phyloP scores from a whole-genome alignment of 1,139 yeast genomes.

The Hyphopichia wangnamkhiaoensis region DNA sequence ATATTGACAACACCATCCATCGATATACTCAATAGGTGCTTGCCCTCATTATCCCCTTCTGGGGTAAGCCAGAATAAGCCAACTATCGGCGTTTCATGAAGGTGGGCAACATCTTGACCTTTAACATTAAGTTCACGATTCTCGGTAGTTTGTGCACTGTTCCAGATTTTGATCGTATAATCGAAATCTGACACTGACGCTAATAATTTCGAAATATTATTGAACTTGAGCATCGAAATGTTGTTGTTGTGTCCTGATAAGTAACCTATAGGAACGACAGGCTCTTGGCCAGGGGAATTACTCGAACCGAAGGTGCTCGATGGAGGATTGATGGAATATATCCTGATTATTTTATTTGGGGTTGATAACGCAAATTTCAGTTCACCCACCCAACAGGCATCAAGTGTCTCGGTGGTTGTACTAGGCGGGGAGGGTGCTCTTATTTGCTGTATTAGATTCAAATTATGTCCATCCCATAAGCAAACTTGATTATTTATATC shows the following conservation, averaged over 20 bases:
- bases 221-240: constrained; percentile 59
- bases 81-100: constrained; percentile 58
- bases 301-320: constrained; percentile 14
- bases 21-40: constrained; percentile 43
- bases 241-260: constrained; percentile 70
- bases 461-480: constrained; percentile 41
- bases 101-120: constrained; percentile 15
- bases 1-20: constrained; percentile 70
- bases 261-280: constrained; percentile 53
- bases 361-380: constrained; percentile 73
- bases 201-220: constrained; percentile 50
- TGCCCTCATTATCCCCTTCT: constrained; percentile 12
- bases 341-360: constrained; percentile 52
- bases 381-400: constrained; percentile 71
- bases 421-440: constrained; percentile 12
- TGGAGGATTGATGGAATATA: constrained; percentile 47
- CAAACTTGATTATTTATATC: constrained; percentile 35
- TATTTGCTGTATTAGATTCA: constrained; percentile 32
- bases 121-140: constrained; percentile 28
- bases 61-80: constrained; percentile 51
- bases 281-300: constrained; percentile 4
- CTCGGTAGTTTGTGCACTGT: constrained; percentile 55
- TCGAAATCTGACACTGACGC: constrained; percentile 77
- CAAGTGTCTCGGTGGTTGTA: constrained; percentile 23
- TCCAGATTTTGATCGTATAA: constrained; percentile 71